Percentiles rank a stretch among this genome's conserved stretches.
These are phyloP conservation scores for Globisporangium abappressorium DNA, from an alignment of 352 stramenopile species.

Conservation along the genomic window DNA sequence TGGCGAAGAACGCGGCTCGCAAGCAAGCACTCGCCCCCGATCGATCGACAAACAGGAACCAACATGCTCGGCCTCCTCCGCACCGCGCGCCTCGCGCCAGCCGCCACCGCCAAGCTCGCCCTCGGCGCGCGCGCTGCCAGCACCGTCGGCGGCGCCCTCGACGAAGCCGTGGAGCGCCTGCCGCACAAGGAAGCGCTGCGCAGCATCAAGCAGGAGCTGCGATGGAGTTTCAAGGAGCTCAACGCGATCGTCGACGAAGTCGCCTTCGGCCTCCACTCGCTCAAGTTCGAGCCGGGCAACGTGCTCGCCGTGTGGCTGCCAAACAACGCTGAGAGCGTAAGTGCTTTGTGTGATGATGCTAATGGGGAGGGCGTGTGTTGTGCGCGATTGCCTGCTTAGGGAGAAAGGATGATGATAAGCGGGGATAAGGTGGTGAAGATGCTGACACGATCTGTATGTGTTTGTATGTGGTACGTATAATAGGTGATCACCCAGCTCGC, in stretches of 20 bases:
- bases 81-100: constrained; percentile 49
- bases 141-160: constrained; percentile 64
- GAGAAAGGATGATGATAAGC: neutral
- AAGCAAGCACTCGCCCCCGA: constrained; percentile 19
- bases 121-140: constrained; percentile 43
- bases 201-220: constrained; percentile 79
- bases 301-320: constrained; percentile 84
- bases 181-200: constrained; percentile 87
- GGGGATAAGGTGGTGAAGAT: neutral
- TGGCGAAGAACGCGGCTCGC: constrained; percentile 32
- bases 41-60: constrained; percentile 1
- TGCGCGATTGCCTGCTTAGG: neutral
- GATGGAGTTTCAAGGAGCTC: constrained; percentile 87
- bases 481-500: constrained; percentile 78
- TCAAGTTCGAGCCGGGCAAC: constrained; percentile 68
- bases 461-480: neutral
- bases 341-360: neutral
- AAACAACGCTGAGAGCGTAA: constrained; percentile 78
- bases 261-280: constrained; percentile 70
- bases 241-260: constrained; percentile 68
- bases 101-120: constrained; percentile 20
- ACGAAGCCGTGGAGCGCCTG: constrained; percentile 72
- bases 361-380: neutral
- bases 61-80: constrained; percentile 68
- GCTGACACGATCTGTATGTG: neutral